Percentiles rank a stretch among this genome's conserved stretches.
Conservation (phyloP, 1,284 basidiomycete genomes). For the Boletellus sp. region DNA sequence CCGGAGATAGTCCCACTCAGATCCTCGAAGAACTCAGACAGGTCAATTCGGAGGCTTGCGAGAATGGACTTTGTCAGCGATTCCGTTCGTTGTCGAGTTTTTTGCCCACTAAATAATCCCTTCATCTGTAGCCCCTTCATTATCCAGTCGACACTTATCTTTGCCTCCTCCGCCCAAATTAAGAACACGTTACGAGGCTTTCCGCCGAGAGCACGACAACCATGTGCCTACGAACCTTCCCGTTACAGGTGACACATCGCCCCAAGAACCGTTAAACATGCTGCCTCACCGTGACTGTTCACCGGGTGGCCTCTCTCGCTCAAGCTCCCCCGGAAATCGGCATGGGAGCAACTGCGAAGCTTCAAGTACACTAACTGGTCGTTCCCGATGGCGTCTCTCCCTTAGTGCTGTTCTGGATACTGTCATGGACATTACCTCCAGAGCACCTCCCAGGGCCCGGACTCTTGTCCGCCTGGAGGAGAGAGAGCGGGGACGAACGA, state of each 20-base stretch:
- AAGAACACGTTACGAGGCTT: not conserved
- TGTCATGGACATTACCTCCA: constrained; percentile 30
- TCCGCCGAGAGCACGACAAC: constrained; percentile 5
- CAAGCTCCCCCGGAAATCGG: constrained; percentile 6
- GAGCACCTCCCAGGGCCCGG: constrained; percentile 13
- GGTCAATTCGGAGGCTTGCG: constrained; percentile 14
- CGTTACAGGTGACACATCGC: not conserved
- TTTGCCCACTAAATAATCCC: not conserved
- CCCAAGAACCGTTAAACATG: constrained; percentile 16
- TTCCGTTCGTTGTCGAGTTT: not conserved
- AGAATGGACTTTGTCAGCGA: not conserved
- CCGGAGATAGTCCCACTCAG: constrained; percentile 30
- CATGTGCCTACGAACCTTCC: too few species aligned
- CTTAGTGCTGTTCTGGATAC: constrained; percentile 38
- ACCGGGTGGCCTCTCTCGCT: not conserved
- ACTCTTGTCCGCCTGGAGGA: constrained; percentile 10
- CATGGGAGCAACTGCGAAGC: not conserved
- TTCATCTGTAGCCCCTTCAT: not conserved
- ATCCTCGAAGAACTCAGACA: constrained; percentile 43
- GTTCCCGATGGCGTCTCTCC: constrained; percentile 36
- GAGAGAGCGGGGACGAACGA: constrained; percentile 23
- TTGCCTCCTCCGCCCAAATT: not conserved
- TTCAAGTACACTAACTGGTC: constrained; percentile 9
- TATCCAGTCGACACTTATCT: not conserved
- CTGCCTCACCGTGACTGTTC: not conserved